Evolutionary conservation across 2,329 filamentous ascomycete species (phyloP), one percentile per base, ranked within the genome.

Genomic region (Trichoderma breve): DNA sequence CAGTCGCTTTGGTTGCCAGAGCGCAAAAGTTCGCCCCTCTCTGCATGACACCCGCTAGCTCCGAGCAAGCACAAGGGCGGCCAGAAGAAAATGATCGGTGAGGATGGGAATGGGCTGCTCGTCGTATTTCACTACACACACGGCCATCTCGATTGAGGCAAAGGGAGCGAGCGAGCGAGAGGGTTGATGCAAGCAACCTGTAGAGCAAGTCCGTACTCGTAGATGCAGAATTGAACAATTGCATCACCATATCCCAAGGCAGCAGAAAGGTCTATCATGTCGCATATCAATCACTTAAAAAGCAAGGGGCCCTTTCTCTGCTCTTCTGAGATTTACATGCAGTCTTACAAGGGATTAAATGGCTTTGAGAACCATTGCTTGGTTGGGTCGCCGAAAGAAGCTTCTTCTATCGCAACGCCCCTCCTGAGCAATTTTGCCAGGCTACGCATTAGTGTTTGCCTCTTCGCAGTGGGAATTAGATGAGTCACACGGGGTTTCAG

Each of bases 401-500:
- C 63, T 72, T 55, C 36, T n/a, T 71, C 53, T 67, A 71, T 71
- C 61, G 47, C 70, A 67, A 71, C 70, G 34, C 70, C 70, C 61
- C 70, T 60, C 65, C 64, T 65, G 61, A 57, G 47, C 71, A 75
- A 73, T 70, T 71, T 62, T 71, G 28, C 53, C 65, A 43, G 34
- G 57, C 70, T 71, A 62, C 39, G 73, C 39, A 72, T 71, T 73
- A 72, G 65, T 70, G 47, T 73, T 70, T 73, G 63, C 74, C 73
- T 70, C 30, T 63, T 0, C 8, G n/a, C 21, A 60, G 68, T 60
- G 39, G 36, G 47, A 43, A 61, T 51, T 57, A 30, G 24, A 73
- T 76, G 75, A 76, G 75, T 76, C 75, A 76, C 72, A 75, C 72
- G 53, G 62, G 53, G 75, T 76, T 74, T 74, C 71, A 73, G 64